phyloP scores from a whole-genome alignment of 331 rosid genomes.

The Ulmus americana region DNA sequence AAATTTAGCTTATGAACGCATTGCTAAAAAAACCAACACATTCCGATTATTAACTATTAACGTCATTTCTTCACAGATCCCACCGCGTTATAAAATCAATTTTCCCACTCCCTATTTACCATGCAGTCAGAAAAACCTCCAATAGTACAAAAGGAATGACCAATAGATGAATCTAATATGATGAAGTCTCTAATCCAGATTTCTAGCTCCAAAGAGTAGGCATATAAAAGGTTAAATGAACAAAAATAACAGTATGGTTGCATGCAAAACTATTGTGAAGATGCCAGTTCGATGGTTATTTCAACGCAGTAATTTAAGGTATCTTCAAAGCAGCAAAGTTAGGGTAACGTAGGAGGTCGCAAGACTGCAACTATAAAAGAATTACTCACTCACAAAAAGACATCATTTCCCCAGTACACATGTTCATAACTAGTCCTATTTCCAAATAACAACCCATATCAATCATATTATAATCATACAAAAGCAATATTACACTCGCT shows the following conservation, averaged over 20 bases:
- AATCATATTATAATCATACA: conserved; percentile 1
- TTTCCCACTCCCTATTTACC: too few relatives aligned
- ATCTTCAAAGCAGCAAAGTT: background rate
- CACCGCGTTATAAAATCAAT: too few relatives aligned
- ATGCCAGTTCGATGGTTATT: background rate
- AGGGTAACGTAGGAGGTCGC: background rate
- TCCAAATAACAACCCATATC: background rate
- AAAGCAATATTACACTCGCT: background rate
- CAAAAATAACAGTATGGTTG: background rate
- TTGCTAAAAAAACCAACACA: too few relatives aligned
- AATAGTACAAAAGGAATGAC: too few relatives aligned
- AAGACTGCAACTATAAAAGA: background rate
- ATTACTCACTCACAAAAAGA: background rate
- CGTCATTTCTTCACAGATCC: too few relatives aligned
- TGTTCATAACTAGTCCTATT: background rate
- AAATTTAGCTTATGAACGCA: too few relatives aligned
- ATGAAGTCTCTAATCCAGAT: background rate
- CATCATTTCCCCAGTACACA: background rate
- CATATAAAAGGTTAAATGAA: background rate
- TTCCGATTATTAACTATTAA: too few relatives aligned
- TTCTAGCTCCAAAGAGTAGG: background rate
- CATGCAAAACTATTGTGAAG: background rate
- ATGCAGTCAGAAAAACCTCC: too few relatives aligned
- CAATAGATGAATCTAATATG: background rate
- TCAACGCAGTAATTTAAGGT: background rate